Evolutionary conservation across 192 early-diverging fungal genomes (phyloP).

Genomic region (Gamsiella multidivaricata): DNA sequence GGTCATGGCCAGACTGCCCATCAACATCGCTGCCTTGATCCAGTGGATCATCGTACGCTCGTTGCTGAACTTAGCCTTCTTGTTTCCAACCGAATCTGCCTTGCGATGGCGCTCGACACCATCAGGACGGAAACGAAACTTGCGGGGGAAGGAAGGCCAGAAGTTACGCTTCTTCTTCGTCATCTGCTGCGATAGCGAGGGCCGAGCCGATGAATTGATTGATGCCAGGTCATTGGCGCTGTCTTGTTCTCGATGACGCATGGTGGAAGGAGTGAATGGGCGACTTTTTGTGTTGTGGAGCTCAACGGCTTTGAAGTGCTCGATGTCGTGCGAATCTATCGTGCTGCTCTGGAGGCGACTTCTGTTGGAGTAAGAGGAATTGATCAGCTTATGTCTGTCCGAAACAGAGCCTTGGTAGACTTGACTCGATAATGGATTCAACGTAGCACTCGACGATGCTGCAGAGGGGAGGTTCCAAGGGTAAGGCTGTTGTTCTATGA

Average conservation of each 20-base stretch:
- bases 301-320: not conserved
- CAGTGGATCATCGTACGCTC: slow-evolving; percentile 33
- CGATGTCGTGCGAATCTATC: slow-evolving; percentile 4
- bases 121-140: slow-evolving; percentile 10
- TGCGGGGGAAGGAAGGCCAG: slow-evolving; percentile 12
- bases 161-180: slow-evolving; percentile 3
- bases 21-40: slow-evolving; percentile 29
- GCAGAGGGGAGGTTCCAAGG: slow-evolving; percentile 1
- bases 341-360: slow-evolving; percentile 7
- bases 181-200: not conserved
- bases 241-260: not conserved
- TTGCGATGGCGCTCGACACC: not conserved
- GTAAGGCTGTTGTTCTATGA: not conserved
- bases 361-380: not conserved
- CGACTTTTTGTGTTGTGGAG: no score
- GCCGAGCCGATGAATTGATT: not conserved
- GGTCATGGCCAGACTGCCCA: slow-evolving; percentile 22
- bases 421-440: not conserved
- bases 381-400: not conserved
- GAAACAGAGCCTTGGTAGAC: not conserved
- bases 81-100: slow-evolving; percentile 21
- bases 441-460: slow-evolving; percentile 1
- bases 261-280: not conserved
- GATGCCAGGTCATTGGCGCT: slow-evolving; percentile 9
- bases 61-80: slow-evolving; percentile 30